Evolutionary conservation across 768 basidiomycete species (phyloP), one percentile per base, ranked within the genome.

Genomic region (Phylloporus arenicola): DNA sequence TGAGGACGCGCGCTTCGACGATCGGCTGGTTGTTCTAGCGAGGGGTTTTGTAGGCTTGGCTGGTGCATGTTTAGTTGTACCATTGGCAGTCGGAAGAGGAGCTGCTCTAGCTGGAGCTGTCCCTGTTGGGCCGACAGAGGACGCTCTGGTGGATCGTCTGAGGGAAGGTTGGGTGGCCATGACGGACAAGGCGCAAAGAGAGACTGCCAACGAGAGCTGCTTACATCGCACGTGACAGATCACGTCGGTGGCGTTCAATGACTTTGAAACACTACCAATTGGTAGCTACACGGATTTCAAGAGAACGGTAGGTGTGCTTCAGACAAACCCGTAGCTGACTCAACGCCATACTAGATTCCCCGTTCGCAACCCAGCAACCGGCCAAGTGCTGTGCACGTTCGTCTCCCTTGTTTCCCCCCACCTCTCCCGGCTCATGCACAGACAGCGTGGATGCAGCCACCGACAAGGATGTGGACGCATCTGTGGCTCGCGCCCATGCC

Each of bases 291-390:
- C 46, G 31, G 12, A 30, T 50, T 19, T 27, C 54, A 29, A 43
- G 58, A 35, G 43, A 45, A 35, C 48, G 40, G 58, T 57, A 19
- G 19, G 57, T 37, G 10, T 16, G 1, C 27, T 20, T 22, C n/a
- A 20, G 19, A 16, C 29, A 11, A 31, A 17, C 6, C 3, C 34
- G 3, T 17, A 24, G 6, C 12, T 13, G 14, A 31, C n/a, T 20
- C n/a, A 17, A 49, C n/a, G 3, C 9, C n/a, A 6, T 38, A 1
- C 47, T 39, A 84, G 81, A 17, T 74, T 85, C 47, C 59, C 62
- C 14, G 78, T 90, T 8, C 61, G 62, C 39, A 88, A 88, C 64
- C 88, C 88, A 11, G 86, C 88, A 3, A 87, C 76, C 1, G 81
- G 84, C 27, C 70, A 83, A 47, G 60, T 70, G 12, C 61, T 88